Percentiles rank a stretch among this genome's conserved stretches.
phyloP scores from a whole-genome alignment of 169 alveolate species.

The Plasmodium gallinaceum region DNA sequence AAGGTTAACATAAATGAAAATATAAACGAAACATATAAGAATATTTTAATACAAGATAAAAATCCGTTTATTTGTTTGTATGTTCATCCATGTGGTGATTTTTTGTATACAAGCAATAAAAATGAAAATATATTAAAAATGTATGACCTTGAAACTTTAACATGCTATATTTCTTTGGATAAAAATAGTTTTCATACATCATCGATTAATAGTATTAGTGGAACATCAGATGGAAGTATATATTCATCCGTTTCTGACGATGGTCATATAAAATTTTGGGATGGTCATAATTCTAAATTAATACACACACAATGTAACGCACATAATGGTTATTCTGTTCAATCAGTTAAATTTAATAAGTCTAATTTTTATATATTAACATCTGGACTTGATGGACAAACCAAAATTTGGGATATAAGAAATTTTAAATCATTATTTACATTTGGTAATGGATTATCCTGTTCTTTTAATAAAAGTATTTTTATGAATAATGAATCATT shows the following conservation, averaged over 20 bases:
- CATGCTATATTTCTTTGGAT: slow-evolving; percentile 74
- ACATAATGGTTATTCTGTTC: slow-evolving; percentile 79
- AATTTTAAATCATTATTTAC: slow-evolving; percentile 65
- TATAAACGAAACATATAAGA: slow-evolving; percentile 17
- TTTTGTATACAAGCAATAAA: slow-evolving; percentile 81
- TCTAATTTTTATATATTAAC: slow-evolving; percentile 78
- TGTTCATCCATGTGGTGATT: slow-evolving; percentile 89
- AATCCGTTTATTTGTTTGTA: slow-evolving; percentile 48
- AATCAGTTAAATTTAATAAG: slow-evolving; percentile 78
- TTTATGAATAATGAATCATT: slow-evolving; percentile 58
- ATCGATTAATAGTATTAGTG: slow-evolving; percentile 43
- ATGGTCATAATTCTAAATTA: slow-evolving; percentile 80
- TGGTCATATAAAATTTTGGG: slow-evolving; percentile 81
- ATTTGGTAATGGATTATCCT: slow-evolving; percentile 68
- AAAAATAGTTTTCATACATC: slow-evolving; percentile 23
- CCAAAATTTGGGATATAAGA: slow-evolving; percentile 82
- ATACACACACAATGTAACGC: slow-evolving; percentile 73
- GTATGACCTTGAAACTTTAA: slow-evolving; percentile 80
- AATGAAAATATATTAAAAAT: slow-evolving; percentile 80
- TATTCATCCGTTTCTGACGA: slow-evolving; percentile 37
- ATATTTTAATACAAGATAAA: slow-evolving; percentile 51
- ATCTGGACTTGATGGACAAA: slow-evolving; percentile 84
- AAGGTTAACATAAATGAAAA: neutral
- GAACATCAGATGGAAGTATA: slow-evolving; percentile 50
- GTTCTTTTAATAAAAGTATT: slow-evolving; percentile 52